Evolutionary conservation across 1,284 basidiomycete genomes (phyloP).

Genomic region (Vanrija pseudolonga): DNA sequence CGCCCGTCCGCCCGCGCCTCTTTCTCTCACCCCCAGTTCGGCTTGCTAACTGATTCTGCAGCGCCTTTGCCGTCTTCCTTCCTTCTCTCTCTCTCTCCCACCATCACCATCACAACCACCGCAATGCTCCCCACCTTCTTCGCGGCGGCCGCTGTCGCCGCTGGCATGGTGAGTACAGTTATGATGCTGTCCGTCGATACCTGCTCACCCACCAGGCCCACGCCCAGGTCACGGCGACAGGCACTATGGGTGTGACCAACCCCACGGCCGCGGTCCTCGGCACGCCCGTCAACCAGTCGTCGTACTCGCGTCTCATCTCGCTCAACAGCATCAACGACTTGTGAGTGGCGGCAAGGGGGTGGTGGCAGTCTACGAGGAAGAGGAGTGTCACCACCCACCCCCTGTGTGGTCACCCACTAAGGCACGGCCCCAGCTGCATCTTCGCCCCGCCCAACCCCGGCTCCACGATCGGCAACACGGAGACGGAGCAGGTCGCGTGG

Average conservation of each 20-base stretch:
- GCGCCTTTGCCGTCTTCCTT: not conserved
- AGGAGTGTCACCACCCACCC: too few relatives aligned
- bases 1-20: not conserved
- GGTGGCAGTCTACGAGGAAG: too few relatives aligned
- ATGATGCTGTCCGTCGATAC: not conserved
- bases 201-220: constrained; percentile 17
- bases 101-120: not conserved
- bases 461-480: too few relatives aligned
- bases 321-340: constrained; percentile 49
- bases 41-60: not conserved
- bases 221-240: constrained; percentile 44
- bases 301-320: constrained; percentile 43
- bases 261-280: constrained; percentile 35
- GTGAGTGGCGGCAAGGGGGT: too few relatives aligned
- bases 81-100: not conserved
- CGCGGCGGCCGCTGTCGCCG: not conserved
- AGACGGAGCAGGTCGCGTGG: constrained; percentile 25
- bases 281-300: constrained; percentile 47
- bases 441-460: too few relatives aligned
- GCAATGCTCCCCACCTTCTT: not conserved
- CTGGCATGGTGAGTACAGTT: constrained; percentile 1
- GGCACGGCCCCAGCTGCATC: too few relatives aligned
- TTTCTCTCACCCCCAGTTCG: not conserved
- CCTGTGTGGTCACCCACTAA: too few relatives aligned
- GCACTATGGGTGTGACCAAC: constrained; percentile 46